Evolutionary conservation across 768 basidiomycete genomes (phyloP), one percentile per base, ranked within the genome.

Genomic region (Mycena albidolilacea): DNA sequence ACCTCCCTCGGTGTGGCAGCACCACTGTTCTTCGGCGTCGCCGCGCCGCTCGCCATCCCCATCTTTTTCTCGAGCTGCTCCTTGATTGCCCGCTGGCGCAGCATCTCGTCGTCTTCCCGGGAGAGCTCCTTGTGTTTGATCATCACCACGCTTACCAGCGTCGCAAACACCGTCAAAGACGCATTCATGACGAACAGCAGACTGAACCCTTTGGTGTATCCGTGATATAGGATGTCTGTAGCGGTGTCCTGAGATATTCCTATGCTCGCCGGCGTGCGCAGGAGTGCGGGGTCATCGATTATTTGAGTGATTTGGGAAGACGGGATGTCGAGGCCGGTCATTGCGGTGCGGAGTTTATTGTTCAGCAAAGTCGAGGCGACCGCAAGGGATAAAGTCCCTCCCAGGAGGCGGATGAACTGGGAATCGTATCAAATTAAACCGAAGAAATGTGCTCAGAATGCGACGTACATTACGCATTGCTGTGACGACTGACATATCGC

Each of bases 401-500:
- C 94, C 4, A 95, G 82, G 67, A 90, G 82, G 17, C 93, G 87
- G 61, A 93, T 84, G 74, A 94, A 93, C 91, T 92, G 64, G 1
- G 69, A 35, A 69, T 35, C 63, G 14, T 1, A n/a, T 30, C 44
- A 62, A 8, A 60, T 48, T 12, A 14, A 12, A 67, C 14, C 75
- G 19, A 64, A 30, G 19, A 30, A 21, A 67, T 10, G 37, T 37
- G 0, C 35, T 54, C 30, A 3, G 3, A 39, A 8, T 21, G 21
- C 12, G 14, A 74, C 86, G 44, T 67, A 90, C 90, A 78, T 92
- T 92, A 61, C 91, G 85, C 67, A 90, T 87, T 0, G 90, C 90
- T 0, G 93, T 94, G 0, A 94, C 92, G 10, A 93, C 91, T 1
- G 92, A 91, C 92, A 95, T 93, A 72, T 95, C 93, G 50, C 85